Evolutionary conservation across 768 basidiomycete species (phyloP).

Genomic region (Leccinum sublutescens): DNA sequence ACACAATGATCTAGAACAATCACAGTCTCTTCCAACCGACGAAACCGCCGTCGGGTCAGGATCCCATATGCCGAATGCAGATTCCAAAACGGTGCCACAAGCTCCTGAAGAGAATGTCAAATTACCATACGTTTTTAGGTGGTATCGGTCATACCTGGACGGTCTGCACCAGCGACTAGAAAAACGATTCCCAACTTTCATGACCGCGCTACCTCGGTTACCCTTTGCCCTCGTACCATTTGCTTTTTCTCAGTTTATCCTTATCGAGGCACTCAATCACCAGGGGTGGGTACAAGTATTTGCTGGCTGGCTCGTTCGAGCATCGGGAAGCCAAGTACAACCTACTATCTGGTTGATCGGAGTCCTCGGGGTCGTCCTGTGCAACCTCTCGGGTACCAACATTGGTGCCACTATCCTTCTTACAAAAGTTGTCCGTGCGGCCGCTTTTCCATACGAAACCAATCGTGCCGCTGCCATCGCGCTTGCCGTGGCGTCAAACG

Average conservation of each 20-base stretch:
- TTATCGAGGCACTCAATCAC: conserved; percentile 78
- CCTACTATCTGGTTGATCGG: conserved; percentile 67
- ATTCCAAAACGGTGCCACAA: background rate
- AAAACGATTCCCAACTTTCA: conserved; percentile 66
- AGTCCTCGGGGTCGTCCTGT: conserved; percentile 68
- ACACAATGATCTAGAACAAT: background rate
- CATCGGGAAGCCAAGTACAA: conserved; percentile 40
- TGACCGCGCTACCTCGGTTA: conserved; percentile 61
- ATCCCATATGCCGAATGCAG: background rate
- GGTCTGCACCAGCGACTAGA: conserved; percentile 11
- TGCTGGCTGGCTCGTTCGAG: conserved; percentile 60
- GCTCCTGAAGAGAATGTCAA: background rate
- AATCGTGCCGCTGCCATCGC: conserved; percentile 61
- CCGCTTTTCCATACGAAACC: conserved; percentile 34
- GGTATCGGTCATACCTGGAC: background rate
- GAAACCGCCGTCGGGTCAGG: conserved; percentile 7
- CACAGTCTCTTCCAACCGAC: background rate
- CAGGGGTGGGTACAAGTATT: conserved; percentile 91
- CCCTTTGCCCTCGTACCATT: conserved; percentile 87
- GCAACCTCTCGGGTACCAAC: conserved; percentile 85
- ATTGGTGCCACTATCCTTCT: conserved; percentile 90
- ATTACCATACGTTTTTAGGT: background rate
- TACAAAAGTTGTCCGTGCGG: conserved; percentile 68
- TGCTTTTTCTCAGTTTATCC: conserved; percentile 92
- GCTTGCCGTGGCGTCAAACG: conserved; percentile 84